Evolutionary conservation across 495 filamentous ascomycete species (phyloP).

Genomic region (Pseudomonodictys pantanalensis): DNA sequence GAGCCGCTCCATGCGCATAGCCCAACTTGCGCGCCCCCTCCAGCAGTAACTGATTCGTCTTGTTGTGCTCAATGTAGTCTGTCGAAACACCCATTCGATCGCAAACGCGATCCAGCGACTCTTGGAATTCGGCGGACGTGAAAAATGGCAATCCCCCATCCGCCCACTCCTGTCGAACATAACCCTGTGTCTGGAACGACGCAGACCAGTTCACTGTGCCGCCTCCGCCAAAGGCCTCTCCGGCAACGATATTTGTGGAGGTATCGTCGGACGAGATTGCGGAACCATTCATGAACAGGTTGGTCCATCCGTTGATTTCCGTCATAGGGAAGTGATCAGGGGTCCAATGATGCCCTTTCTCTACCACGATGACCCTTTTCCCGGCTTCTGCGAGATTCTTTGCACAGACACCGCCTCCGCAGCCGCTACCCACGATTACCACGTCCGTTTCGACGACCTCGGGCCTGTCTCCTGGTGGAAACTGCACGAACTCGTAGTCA

Average conservation of each 20-base stretch:
- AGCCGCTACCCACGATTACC: constrained; percentile 82
- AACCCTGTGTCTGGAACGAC: constrained; percentile 75
- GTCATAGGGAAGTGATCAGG: constrained; percentile 72
- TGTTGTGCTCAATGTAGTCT: constrained; percentile 65
- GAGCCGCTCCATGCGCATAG: constrained; percentile 64
- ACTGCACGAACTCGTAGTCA: constrained; percentile 56
- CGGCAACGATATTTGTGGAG: constrained; percentile 60
- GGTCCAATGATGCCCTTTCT: constrained; percentile 74
- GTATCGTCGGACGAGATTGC: constrained; percentile 56
- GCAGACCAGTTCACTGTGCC: constrained; percentile 88
- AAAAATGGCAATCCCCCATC: constrained; percentile 71
- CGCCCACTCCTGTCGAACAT: constrained; percentile 82
- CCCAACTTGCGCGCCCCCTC: constrained; percentile 76
- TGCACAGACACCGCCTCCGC: constrained; percentile 79
- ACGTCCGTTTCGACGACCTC: constrained; percentile 73
- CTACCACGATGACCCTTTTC: constrained; percentile 73
- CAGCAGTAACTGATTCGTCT: constrained; percentile 62
- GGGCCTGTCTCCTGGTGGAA: constrained; percentile 44
- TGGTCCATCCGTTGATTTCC: constrained; percentile 51
- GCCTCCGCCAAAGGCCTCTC: constrained; percentile 79
- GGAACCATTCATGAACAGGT: constrained; percentile 54
- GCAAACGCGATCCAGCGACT: constrained; percentile 68
- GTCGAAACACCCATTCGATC: constrained; percentile 76
- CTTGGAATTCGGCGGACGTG: constrained; percentile 69
- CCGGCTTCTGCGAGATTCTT: constrained; percentile 76